A percentile compares a stretch with the other conserved stretches of the same genome.
These are phyloP conservation scores for Populus hybrid DNA, from an alignment of 441 rosid species.

Conservation along the genomic window DNA sequence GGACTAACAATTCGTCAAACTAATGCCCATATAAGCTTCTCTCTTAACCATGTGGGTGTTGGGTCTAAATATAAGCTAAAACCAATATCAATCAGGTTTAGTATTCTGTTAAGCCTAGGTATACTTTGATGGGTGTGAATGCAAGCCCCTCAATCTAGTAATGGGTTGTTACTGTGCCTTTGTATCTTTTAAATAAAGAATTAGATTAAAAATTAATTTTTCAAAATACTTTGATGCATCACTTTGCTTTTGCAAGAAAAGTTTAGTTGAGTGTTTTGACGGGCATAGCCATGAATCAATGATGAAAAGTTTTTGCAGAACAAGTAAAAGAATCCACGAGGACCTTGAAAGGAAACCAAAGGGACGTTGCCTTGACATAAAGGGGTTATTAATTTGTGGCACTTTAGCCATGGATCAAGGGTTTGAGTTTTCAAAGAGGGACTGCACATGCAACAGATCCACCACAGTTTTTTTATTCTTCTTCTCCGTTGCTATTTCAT, in stretches of 20 bases:
- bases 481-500: too few relatives aligned
- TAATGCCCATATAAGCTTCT: fast-evolving
- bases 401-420: background rate
- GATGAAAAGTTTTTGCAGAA: background rate
- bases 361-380: background rate
- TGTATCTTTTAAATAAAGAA: too few relatives aligned
- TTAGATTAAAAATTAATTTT: background rate
- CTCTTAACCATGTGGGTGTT: fast-evolving
- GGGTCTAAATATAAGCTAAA: too few relatives aligned
- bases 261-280: background rate
- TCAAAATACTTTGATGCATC: background rate
- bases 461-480: too few relatives aligned
- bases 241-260: background rate
- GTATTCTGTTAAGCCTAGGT: too few relatives aligned
- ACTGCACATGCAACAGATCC: background rate
- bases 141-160: too few relatives aligned
- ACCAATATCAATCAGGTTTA: fast-evolving
- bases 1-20: fast-evolving
- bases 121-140: too few relatives aligned
- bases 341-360: background rate
- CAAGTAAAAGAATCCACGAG: background rate
- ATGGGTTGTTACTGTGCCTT: too few relatives aligned
- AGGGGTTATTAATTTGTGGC: background rate
- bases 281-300: background rate
- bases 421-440: background rate